These are phyloP conservation scores for Corniculantispora saksenae DNA, from an alignment of 2,329 filamentous ascomycete species.

Conservation along the genomic window DNA sequence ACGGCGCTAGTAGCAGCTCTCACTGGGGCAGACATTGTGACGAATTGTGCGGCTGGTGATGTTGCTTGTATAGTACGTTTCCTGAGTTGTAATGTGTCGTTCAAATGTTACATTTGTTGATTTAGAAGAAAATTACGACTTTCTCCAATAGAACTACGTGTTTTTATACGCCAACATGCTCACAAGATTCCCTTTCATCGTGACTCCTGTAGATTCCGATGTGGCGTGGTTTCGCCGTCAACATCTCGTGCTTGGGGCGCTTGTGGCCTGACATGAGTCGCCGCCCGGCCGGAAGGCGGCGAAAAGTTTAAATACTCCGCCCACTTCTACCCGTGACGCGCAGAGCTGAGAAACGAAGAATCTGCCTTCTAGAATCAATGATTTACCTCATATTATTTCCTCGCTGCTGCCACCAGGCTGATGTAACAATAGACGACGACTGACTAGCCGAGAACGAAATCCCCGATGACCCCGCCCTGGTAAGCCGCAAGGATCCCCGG, in stretches of 20 bases:
- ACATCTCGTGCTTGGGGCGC: constrained; percentile 13
- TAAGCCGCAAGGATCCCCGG: not conserved
- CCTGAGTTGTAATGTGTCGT: not conserved
- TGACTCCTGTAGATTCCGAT: constrained; percentile 13
- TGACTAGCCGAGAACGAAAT: constrained; percentile 7
- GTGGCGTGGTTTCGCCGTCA: constrained; percentile 15
- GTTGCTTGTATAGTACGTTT: not conserved
- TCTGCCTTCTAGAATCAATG: not conserved
- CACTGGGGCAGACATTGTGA: constrained; percentile 6
- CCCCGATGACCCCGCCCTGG: not conserved
- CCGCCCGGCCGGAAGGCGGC: not conserved
- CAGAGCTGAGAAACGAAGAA: not conserved
- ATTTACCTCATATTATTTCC: not conserved
- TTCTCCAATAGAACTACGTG: not conserved
- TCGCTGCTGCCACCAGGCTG: not conserved
- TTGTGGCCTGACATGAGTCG: constrained; percentile 15
- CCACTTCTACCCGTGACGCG: not conserved
- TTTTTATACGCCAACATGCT: not conserved
- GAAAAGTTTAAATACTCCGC: constrained; percentile 14
- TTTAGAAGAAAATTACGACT: not conserved
- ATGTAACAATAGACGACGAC: not conserved
- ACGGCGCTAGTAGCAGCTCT: constrained; percentile 14
- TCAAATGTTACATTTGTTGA: not conserved
- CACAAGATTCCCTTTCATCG: not conserved
- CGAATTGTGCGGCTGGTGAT: not conserved